Conservation (phyloP, 2,329 filamentous ascomycete species). For the Epichloe typhina region DNA sequence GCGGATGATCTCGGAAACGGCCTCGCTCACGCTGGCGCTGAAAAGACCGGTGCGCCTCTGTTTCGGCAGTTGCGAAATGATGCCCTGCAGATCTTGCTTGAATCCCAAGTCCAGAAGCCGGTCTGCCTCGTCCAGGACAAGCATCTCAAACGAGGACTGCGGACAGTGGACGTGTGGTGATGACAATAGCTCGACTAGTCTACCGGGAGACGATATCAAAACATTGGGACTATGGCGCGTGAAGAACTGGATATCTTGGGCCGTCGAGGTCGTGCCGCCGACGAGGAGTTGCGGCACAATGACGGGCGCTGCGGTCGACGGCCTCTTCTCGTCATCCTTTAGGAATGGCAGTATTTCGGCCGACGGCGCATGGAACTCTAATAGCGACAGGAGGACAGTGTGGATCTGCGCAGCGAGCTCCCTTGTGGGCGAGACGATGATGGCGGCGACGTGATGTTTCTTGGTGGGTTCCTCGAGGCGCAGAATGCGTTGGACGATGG, state of each 20-base stretch:
- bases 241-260: constrained; percentile 78
- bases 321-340: constrained; percentile 42
- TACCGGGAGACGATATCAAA: constrained; percentile 79
- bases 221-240: constrained; percentile 76
- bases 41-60: constrained; percentile 88
- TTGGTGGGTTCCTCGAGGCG: constrained; percentile 71
- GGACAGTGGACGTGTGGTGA: constrained; percentile 81
- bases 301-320: constrained; percentile 30
- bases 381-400: constrained; percentile 59
- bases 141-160: constrained; percentile 77
- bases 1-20: constrained; percentile 81
- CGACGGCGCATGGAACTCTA: constrained; percentile 74
- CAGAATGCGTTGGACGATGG: constrained; percentile 69
- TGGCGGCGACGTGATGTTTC: constrained; percentile 78
- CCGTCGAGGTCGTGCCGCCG: constrained; percentile 64
- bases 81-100: constrained; percentile 77
- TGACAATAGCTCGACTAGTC: constrained; percentile 73
- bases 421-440: constrained; percentile 81
- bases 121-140: constrained; percentile 92
- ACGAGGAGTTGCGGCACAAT: constrained; percentile 79
- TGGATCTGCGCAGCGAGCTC: constrained; percentile 89
- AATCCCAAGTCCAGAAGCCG: constrained; percentile 87
- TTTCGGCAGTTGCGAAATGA: constrained; percentile 74
- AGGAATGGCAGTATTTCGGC: constrained; percentile 47
- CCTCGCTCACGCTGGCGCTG: constrained; percentile 90